Conservation (phyloP, 2,329 filamentous ascomycete species). For the Sphaerulina populicola region DNA sequence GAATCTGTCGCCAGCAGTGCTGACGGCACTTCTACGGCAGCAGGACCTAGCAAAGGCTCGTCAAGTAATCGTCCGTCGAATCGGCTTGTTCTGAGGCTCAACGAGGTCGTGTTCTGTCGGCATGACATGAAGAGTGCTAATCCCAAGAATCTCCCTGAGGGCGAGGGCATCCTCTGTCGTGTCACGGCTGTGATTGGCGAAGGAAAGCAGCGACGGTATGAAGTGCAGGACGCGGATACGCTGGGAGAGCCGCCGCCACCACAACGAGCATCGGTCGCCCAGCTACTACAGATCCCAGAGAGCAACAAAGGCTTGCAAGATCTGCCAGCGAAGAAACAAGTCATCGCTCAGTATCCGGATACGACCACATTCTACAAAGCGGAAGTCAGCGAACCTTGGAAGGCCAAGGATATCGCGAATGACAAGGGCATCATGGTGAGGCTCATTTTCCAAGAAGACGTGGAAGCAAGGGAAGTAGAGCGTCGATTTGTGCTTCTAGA, state of each 20-base stretch:
- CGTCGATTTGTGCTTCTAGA: slow-evolving; percentile 42
- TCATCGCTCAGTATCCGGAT: slow-evolving; percentile 44
- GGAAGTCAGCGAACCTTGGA: slow-evolving; percentile 41
- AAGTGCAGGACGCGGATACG: slow-evolving; percentile 44
- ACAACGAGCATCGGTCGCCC: slow-evolving; percentile 39
- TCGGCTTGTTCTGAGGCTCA: slow-evolving; percentile 32
- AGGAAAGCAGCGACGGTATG: slow-evolving; percentile 47
- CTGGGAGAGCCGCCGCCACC: slow-evolving; percentile 27
- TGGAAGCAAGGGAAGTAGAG: slow-evolving; percentile 44
- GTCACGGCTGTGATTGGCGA: slow-evolving; percentile 47
- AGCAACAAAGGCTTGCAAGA: slow-evolving; percentile 37
- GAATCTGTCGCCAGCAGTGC: slow-evolving; percentile 38
- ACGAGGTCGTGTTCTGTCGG: slow-evolving; percentile 46
- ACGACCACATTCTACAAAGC: slow-evolving; percentile 50
- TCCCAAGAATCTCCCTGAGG: slow-evolving; percentile 34
- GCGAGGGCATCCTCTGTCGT: slow-evolving; percentile 46
- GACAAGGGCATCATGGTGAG: slow-evolving; percentile 33
- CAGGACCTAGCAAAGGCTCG: slow-evolving; percentile 27
- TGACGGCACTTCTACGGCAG: slow-evolving; percentile 34
- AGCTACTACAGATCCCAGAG: slow-evolving; percentile 40
- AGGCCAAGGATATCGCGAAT: slow-evolving; percentile 28
- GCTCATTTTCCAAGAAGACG: slow-evolving; percentile 44
- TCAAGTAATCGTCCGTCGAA: slow-evolving; percentile 21
- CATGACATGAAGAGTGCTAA: slow-evolving; percentile 32
- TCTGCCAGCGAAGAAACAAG: slow-evolving; percentile 37